Evolutionary conservation across 176 grass and related monocot genomes (phyloP).

Genomic region (Aegilops speltoides): DNA sequence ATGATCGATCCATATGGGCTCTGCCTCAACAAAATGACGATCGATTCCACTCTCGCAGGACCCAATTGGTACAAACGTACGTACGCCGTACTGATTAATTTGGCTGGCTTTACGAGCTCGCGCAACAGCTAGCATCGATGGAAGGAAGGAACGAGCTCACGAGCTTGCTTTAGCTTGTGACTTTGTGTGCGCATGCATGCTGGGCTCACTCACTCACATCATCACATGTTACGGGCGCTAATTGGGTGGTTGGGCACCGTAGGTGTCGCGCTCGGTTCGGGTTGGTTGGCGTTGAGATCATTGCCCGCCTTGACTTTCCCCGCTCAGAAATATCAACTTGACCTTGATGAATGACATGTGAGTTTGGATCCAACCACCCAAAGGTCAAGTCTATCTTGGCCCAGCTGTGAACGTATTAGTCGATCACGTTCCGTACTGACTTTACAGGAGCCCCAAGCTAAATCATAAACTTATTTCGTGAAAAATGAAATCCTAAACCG

Average conservation of each 20-base stretch:
- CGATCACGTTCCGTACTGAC: not conserved
- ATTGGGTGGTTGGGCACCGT: not conserved
- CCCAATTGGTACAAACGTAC: not conserved
- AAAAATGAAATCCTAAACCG: no score
- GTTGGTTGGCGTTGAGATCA: constrained; percentile 40
- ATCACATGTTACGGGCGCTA: not conserved
- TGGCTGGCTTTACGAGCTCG: no score
- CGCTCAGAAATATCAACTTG: not conserved
- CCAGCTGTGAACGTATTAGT: no score
- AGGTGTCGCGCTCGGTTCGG: constrained; percentile 35
- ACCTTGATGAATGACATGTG: not conserved
- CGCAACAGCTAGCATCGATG: not conserved
- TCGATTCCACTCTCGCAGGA: not conserved
- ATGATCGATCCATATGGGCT: not conserved
- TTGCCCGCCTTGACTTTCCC: not conserved
- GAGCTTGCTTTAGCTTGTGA: not conserved
- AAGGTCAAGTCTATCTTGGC: not conserved
- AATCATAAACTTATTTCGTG: no score
- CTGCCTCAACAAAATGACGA: no score
- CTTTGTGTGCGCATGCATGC: no score
- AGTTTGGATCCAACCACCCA: not conserved
- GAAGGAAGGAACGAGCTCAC: constrained; percentile 6
- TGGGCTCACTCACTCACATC: not conserved
- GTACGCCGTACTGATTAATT: not conserved
- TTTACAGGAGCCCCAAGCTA: not conserved